phyloP scores from a whole-genome alignment of 768 basidiomycete genomes.

The Naganishia vaughanmartiniae region DNA sequence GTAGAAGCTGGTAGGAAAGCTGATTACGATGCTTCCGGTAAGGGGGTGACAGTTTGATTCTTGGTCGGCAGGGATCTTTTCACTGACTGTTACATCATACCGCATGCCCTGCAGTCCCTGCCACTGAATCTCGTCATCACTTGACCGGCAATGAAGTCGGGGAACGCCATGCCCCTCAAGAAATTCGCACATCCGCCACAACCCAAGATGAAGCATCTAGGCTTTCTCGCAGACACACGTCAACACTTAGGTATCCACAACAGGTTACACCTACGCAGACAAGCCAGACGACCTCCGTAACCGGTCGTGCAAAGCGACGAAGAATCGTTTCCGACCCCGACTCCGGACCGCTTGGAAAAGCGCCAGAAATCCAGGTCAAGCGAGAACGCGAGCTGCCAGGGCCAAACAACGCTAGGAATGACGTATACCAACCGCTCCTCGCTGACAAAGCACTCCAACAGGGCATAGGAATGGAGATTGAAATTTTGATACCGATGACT shows the following conservation, averaged over 20 bases:
- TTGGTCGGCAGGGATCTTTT: neutral
- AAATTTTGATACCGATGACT: neutral
- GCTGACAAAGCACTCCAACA: neutral
- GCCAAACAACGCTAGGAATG: neutral
- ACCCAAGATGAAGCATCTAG: neutral
- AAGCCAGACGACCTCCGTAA: neutral
- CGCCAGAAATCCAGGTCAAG: neutral
- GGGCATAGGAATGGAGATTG: neutral
- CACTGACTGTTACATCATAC: neutral
- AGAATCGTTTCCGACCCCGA: conserved; percentile 20
- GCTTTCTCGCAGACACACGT: neutral
- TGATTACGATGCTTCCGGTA: neutral
- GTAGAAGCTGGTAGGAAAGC: neutral
- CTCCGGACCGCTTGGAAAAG: neutral
- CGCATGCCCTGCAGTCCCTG: neutral
- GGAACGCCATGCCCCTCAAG: neutral
- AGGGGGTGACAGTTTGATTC: neutral
- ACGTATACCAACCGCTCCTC: neutral
- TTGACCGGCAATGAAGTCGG: neutral
- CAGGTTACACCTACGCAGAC: neutral
- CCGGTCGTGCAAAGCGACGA: conserved; percentile 18
- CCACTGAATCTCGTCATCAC: neutral
- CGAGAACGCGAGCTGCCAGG: neutral
- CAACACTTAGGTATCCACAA: neutral
- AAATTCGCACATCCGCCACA: neutral